Conservation (phyloP, 73 alveolate genomes). For the Paramecium biaurelia region DNA sequence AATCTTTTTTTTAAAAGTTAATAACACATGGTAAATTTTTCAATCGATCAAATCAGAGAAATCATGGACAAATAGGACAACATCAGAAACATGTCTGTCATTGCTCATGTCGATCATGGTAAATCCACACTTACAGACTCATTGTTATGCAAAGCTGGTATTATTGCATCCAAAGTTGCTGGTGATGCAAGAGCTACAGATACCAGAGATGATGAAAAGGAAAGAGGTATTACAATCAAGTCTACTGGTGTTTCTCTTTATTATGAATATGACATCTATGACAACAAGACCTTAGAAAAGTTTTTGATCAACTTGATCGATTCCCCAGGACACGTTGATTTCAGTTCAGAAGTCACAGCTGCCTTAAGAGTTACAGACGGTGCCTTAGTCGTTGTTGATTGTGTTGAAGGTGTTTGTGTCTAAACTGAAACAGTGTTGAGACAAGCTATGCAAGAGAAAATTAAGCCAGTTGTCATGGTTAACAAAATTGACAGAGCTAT, state of each 20-base stretch:
- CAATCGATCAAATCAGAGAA: slow-evolving; percentile 97
- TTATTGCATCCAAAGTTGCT: slow-evolving; percentile 94
- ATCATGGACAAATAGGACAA: slow-evolving; percentile 96
- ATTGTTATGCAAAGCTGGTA: slow-evolving; percentile 97
- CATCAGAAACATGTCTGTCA: slow-evolving; percentile 98
- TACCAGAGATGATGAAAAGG: slow-evolving; percentile 98
- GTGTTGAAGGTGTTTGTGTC: slow-evolving; percentile 98
- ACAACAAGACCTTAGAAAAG: slow-evolving; percentile 60
- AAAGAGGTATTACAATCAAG: slow-evolving; percentile 99
- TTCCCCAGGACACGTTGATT: slow-evolving; percentile 99
- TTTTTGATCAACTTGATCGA: slow-evolving; percentile 96
- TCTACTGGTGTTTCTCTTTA: slow-evolving; percentile 98
- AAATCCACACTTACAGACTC: slow-evolving; percentile 97
- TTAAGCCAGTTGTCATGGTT: slow-evolving; percentile 98
- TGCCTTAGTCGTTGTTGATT: slow-evolving; percentile 98
- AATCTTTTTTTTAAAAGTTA: background rate
- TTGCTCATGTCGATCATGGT: slow-evolving; percentile 99
- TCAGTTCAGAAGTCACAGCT: slow-evolving; percentile 98
- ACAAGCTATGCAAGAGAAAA: slow-evolving; percentile 95
- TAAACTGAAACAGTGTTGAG: slow-evolving; percentile 98
- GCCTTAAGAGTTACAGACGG: slow-evolving; percentile 99
- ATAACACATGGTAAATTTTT: slow-evolving; percentile 93
- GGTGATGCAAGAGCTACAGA: slow-evolving; percentile 99
- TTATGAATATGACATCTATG: slow-evolving; percentile 87
- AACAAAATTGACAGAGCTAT: slow-evolving; percentile 96